phyloP scores from a whole-genome alignment of 345 rosid species.

The Acer negundo region DNA sequence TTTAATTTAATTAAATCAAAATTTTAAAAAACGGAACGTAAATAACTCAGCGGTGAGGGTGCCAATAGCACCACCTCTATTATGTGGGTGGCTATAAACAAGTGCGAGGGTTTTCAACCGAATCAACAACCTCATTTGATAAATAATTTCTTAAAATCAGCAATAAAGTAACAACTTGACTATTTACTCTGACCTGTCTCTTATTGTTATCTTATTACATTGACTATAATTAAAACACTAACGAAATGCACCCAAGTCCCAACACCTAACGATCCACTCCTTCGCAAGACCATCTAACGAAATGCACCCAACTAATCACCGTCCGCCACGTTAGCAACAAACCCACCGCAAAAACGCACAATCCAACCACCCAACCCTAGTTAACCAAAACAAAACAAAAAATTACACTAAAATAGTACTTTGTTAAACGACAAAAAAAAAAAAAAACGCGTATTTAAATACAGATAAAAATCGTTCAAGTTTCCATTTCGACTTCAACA shows the following conservation, averaged over 20 bases:
- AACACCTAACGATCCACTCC: neutral
- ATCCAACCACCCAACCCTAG: neutral
- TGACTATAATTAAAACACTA: no score
- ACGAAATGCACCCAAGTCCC: no score
- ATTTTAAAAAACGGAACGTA: no score
- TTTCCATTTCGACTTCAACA: neutral
- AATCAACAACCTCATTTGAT: no score
- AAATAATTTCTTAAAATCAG: no score
- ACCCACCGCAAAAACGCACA: neutral
- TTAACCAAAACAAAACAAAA: neutral
- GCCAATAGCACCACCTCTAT: no score
- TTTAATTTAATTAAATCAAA: no score
- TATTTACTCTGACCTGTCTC: neutral
- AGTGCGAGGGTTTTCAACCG: no score
- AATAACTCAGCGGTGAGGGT: no score
- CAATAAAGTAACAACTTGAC: neutral
- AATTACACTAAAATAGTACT: no score
- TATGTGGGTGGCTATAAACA: no score
- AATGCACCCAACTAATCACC: neutral
- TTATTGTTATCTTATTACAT: no score
- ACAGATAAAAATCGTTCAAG: neutral
- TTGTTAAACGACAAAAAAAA: constrained; percentile 9
- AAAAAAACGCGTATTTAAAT: neutral
- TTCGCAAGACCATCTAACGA: neutral
- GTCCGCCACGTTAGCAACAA: neutral